Conservation (phyloP, 2,329 filamentous ascomycete genomes). For the Aspergillus novofumigatus region DNA sequence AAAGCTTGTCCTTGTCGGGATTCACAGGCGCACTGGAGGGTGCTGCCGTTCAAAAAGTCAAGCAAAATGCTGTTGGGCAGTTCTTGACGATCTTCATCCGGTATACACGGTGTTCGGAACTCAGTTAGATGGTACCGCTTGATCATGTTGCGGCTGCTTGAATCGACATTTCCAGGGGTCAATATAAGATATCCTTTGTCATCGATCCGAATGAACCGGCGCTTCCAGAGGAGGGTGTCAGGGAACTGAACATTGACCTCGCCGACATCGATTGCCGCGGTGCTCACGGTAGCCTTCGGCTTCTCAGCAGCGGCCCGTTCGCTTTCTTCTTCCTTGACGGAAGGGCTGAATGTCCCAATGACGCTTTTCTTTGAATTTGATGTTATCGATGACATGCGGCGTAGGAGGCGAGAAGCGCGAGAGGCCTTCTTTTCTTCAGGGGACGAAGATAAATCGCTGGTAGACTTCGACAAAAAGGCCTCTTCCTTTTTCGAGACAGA, state of each 20-base stretch:
- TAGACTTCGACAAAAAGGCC: slow-evolving; percentile 23
- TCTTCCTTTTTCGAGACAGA: slow-evolving; percentile 37
- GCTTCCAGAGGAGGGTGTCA: slow-evolving; percentile 94
- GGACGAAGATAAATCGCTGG: slow-evolving; percentile 30
- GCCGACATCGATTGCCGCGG: slow-evolving; percentile 66
- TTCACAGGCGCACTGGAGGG: slow-evolving; percentile 61
- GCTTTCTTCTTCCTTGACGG: slow-evolving; percentile 34
- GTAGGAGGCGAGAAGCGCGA: slow-evolving; percentile 60
- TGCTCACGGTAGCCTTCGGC: slow-evolving; percentile 21
- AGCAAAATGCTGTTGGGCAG: slow-evolving; percentile 77
- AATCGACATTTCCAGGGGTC: slow-evolving; percentile 62
- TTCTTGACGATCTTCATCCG: slow-evolving; percentile 89
- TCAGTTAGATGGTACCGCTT: slow-evolving; percentile 85
- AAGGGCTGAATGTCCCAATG: slow-evolving; percentile 32
- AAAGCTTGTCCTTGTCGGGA: slow-evolving; percentile 51
- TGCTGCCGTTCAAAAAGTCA: slow-evolving; percentile 59
- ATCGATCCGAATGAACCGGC: slow-evolving; percentile 82
- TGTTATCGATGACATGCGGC: slow-evolving; percentile 60
- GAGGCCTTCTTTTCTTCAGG: slow-evolving; percentile 52
- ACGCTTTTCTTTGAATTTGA: slow-evolving; percentile 50
- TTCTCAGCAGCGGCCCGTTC: slow-evolving; percentile 26
- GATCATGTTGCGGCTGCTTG: slow-evolving; percentile 56
- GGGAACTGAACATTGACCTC: slow-evolving; percentile 97
- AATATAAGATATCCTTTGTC: slow-evolving; percentile 78
- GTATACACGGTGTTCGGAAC: slow-evolving; percentile 72